Conservation (phyloP, 2,329 filamentous ascomycete species). For the Cytospora piceicola region DNA sequence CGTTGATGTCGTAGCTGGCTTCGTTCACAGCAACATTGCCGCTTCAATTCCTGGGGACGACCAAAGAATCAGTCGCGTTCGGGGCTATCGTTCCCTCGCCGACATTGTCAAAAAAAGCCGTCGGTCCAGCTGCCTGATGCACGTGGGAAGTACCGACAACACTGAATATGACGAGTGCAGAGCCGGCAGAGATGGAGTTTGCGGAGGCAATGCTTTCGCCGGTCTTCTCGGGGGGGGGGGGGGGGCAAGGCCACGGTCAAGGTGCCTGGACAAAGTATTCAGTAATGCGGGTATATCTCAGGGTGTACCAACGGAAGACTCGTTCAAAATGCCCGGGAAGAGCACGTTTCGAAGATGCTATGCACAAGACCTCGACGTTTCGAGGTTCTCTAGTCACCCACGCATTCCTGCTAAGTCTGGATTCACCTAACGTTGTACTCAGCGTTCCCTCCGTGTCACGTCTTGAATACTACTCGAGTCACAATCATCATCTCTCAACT, state of each 20-base stretch:
- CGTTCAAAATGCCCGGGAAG: too few relatives aligned
- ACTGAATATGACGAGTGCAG: constrained; percentile 24
- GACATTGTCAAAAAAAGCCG: constrained; percentile 22
- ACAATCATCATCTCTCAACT: too few relatives aligned
- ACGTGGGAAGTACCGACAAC: constrained; percentile 32
- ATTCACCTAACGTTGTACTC: too few relatives aligned
- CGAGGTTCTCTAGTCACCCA: too few relatives aligned
- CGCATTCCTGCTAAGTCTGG: too few relatives aligned
- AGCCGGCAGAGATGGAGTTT: neutral
- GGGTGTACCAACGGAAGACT: too few relatives aligned
- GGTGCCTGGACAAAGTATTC: neutral
- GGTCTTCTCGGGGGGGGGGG: neutral
- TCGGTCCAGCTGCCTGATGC: constrained; percentile 8
- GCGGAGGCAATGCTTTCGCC: neutral
- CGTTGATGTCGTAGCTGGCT: constrained; percentile 16
- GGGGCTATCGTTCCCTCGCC: constrained; percentile 30
- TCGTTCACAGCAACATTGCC: constrained; percentile 32
- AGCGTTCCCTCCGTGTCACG: too few relatives aligned
- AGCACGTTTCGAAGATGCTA: too few relatives aligned
- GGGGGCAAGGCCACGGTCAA: neutral
- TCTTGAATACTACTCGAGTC: too few relatives aligned
- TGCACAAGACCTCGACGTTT: too few relatives aligned
- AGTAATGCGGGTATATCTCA: too few relatives aligned
- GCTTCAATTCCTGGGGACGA: constrained; percentile 30
- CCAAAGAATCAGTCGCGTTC: constrained; percentile 23